Base-by-base conservation (phyloP, 2,329 filamentous ascomycete genomes). In the Clonostachys byssicola region DNA sequence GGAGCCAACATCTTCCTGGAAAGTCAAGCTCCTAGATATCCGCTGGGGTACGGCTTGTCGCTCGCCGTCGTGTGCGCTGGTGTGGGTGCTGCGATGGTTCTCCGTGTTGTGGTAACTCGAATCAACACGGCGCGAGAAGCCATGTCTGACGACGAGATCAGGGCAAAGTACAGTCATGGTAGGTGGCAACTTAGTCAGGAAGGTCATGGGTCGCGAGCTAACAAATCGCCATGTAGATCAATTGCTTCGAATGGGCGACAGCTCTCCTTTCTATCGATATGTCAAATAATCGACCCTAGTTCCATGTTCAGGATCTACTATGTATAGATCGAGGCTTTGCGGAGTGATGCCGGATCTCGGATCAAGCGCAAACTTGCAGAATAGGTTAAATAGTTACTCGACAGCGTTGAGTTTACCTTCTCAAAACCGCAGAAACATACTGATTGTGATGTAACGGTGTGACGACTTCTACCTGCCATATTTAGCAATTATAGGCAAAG, bases 111-210 rank as follows among this genome's bases (percentile, higher is more conserved):
- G 16, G 36, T 23, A 12, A 35, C 30, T 18, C 14, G 34, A 9
- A 49, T 51, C 16, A 61, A 61, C 47, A 49, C 48, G 34, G 51
- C 52, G 45, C 51, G 54, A 38, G 50, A 48, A 5, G 47, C 30
- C 10, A 34, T 56, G n/a, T 43, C 49, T 9, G 50, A 53, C 42
- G 52, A 44, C 7, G 53, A 60, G 12, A 46, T 59, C 18, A 30
- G 48, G 13, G 48, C 47, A n/a, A 44, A 18, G 44, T 55, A 54
- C 34, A 52, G 52, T 5, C 48, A 55, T 20, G 42, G 36, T 39
- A 39, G 8, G 23, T 30, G 23, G 23, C 8, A 30, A 30, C 23
- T 30, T 30, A 9, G 8, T 30, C 23, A 4, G 23, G 23, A 4
- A 30, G 8, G 23, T 30, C 8, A 30, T 8, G 23, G 23, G 7